A percentile compares a stretch with the other conserved stretches of the same genome.
These are phyloP conservation scores for Urtica urens DNA, from an alignment of 306 rosid genomes.

Conservation along the genomic window DNA sequence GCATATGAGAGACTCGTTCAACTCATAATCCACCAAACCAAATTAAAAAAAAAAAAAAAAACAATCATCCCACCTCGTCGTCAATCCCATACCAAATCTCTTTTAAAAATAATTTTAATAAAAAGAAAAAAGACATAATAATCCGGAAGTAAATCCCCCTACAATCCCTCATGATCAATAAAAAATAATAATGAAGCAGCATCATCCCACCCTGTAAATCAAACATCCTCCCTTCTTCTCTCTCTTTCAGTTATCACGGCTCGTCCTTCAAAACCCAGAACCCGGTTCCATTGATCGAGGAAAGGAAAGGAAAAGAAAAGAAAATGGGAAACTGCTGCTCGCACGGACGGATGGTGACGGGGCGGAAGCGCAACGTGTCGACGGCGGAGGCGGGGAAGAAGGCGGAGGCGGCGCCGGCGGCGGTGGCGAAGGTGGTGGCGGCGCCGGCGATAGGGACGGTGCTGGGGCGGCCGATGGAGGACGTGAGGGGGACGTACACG, in stretches of 20 bases:
- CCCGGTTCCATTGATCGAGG: no score
- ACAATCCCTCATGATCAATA: constrained; percentile 57
- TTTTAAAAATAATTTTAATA: constrained; percentile 15
- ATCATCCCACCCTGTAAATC: no score
- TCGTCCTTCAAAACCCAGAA: constrained; percentile 33
- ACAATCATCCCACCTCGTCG: no score
- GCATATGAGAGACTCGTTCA: no score
- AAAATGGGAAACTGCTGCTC: constrained; percentile 96
- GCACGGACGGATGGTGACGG: constrained; percentile 25
- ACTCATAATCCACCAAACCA: background rate
- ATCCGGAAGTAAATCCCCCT: no score
- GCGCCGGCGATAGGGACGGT: constrained; percentile 41
- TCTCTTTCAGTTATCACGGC: background rate
- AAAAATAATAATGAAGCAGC: no score
- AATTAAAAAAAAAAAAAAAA: background rate
- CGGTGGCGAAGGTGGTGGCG: constrained; percentile 27
- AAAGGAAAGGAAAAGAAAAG: no score
- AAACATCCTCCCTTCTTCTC: background rate
- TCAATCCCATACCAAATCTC: constrained; percentile 23
- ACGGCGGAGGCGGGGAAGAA: constrained; percentile 19
- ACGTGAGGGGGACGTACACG: constrained; percentile 36
- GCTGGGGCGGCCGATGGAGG: constrained; percentile 85
- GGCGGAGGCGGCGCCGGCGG: constrained; percentile 16
- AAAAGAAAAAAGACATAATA: background rate
- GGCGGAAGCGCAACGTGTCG: constrained; percentile 12